Base-by-base conservation (phyloP, 805 yeast genomes). In the Starmerella kuoi region DNA sequence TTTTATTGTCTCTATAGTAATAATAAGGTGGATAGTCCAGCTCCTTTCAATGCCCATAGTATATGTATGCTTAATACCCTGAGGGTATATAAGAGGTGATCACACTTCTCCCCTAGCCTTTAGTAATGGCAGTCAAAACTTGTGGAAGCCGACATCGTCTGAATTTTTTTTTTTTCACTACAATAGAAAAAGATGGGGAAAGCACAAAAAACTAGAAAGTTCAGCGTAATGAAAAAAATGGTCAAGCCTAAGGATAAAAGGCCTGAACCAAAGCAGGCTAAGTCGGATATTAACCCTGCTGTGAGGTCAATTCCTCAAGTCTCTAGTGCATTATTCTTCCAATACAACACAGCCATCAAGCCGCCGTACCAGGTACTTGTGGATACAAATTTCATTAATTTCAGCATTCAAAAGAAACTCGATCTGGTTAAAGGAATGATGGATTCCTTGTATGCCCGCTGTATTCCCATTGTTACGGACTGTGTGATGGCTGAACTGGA, bases 401-500 rank as follows among this genome's bases (percentile, higher is more conserved):
- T 87, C 63, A 83, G 95, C 49, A 88, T 91, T 51, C 96, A 86
- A 61, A 91, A 91, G 66, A 91, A 91, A 57, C 77, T 91, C 41
- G 98, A 91, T 60, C 67, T 91, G 8, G 87, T 85, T n/a, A 73
- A 86, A 55, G 98, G 96, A 11, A 80, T 91, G 80, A 88, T 91
- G 97, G 97, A 88, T 61, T 73, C 93, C 45, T 66, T 88, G 31
- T 79, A 79, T 58, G 98, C 98, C 35, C 85, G 91, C 59, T 86
- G 96, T 67, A 84, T 88, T 37, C 97, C 97, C 11, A 74, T 87
- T 38, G 79, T 91, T 34, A 91, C 98, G 2, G 98, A 91, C 62
- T 91, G 98, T 66, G 98, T 91, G 19, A 75, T 91, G 79, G 98
- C 98, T 0, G 98, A 91, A 67, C 69, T 91, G 61, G 98, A 91